Percentiles rank a stretch among this genome's conserved stretches.
Evolutionary conservation across 768 basidiomycete genomes (phyloP).

Genomic region (Xanthoconium stramineum): DNA sequence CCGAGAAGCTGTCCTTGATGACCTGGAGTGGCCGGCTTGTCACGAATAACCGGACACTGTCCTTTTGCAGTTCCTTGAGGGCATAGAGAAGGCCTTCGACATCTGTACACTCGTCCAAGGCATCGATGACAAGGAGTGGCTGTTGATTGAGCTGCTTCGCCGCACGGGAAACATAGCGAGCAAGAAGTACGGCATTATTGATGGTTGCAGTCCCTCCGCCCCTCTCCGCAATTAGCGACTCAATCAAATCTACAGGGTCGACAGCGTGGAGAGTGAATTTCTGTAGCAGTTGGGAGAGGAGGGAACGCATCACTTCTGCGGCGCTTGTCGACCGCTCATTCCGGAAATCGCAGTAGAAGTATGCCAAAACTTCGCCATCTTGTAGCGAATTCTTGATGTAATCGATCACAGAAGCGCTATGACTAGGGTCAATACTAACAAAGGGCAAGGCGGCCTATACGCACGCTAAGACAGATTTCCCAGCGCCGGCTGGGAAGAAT

Average conservation of each 20-base stretch:
- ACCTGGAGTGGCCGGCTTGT: slow-evolving; percentile 12
- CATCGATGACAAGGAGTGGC: slow-evolving; percentile 11
- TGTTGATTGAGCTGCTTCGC: too few relatives aligned
- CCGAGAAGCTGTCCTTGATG: slow-evolving; percentile 1
- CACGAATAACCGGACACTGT: slow-evolving; percentile 1
- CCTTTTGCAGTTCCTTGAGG: not conserved
- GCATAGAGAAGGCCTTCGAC: not conserved
- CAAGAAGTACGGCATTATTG: too few relatives aligned
- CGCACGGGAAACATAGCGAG: too few relatives aligned
- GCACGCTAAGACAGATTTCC: slow-evolving; percentile 17
- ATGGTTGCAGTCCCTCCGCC: too few relatives aligned
- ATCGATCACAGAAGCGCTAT: slow-evolving; percentile 15
- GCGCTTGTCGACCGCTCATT: not conserved
- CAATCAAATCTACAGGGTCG: not conserved
- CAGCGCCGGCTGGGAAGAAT: slow-evolving; percentile 7
- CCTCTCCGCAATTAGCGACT: not conserved
- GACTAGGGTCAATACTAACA: not conserved
- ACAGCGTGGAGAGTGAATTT: not conserved
- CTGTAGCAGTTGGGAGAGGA: slow-evolving; percentile 14
- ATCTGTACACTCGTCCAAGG: slow-evolving; percentile 15
- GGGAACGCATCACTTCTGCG: slow-evolving; percentile 13
- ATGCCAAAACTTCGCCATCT: slow-evolving; percentile 1
- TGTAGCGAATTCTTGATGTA: not conserved
- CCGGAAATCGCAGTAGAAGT: slow-evolving; percentile 24
- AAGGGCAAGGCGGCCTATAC: not conserved